Evolutionary conservation across 2,329 filamentous ascomycete species (phyloP).

Genomic region (Pseudocercospora pini-densiflorae): DNA sequence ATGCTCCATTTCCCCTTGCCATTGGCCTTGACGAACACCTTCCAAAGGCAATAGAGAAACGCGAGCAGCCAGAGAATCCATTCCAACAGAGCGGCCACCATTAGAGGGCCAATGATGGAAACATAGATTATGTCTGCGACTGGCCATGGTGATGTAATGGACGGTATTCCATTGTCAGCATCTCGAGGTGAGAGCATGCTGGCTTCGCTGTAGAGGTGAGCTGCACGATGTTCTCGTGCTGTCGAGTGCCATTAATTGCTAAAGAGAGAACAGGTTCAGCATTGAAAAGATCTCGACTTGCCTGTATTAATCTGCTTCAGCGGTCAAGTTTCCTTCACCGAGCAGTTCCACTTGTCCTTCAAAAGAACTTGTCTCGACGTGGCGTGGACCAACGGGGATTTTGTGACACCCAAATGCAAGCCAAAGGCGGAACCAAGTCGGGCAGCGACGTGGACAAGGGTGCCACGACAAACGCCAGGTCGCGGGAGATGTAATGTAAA

Average conservation of each 20-base stretch:
- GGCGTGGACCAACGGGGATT: neutral
- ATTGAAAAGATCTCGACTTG: neutral
- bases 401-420: neutral
- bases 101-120: constrained; percentile 76
- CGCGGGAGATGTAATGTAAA: neutral
- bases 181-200: constrained; percentile 19
- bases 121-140: constrained; percentile 77
- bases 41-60: constrained; percentile 87
- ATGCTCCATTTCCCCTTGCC: constrained; percentile 70
- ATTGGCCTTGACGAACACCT: constrained; percentile 88
- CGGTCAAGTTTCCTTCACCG: neutral
- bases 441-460: neutral
- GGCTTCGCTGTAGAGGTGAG: neutral
- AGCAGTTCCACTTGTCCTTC: constrained; percentile 5
- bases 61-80: constrained; percentile 96
- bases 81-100: constrained; percentile 84
- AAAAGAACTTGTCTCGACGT: neutral
- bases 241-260: neutral
- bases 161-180: constrained; percentile 17
- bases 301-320: neutral
- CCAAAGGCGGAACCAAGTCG: neutral
- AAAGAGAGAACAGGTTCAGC: neutral
- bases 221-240: neutral
- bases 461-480: neutral
- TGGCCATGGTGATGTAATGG: constrained; percentile 33